Conservation (phyloP, 768 basidiomycete genomes). For the Tylopilus rubrobrunneus region DNA sequence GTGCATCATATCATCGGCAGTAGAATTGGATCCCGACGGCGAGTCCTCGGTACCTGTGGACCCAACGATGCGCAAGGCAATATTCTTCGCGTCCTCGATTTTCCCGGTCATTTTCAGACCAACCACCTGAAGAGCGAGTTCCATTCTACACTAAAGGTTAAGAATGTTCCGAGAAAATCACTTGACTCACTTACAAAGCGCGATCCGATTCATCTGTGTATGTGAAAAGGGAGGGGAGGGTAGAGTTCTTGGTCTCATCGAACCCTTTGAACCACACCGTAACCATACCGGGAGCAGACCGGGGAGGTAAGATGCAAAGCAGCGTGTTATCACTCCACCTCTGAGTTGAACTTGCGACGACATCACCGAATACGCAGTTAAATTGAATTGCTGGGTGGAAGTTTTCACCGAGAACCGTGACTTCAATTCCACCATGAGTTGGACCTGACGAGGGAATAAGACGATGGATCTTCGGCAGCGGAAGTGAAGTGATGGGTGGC, state of each 20-base stretch:
- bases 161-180: constrained; percentile 8
- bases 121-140: constrained; percentile 90
- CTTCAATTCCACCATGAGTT: constrained; percentile 89
- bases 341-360: constrained; percentile 77
- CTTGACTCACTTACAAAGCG: constrained; percentile 59
- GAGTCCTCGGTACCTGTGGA: constrained; percentile 55
- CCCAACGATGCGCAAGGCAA: constrained; percentile 90
- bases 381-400: constrained; percentile 74
- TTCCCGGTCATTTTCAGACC: constrained; percentile 96
- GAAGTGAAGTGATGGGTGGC: constrained; percentile 44
- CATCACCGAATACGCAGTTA: constrained; percentile 83
- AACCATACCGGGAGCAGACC: constrained; percentile 77
- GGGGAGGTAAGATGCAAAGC: constrained; percentile 86
- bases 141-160: constrained; percentile 61
- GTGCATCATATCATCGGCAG: constrained; percentile 50
- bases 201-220: constrained; percentile 90
- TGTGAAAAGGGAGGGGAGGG: constrained; percentile 68
- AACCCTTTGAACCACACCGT: constrained; percentile 86
- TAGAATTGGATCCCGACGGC: constrained; percentile 30
- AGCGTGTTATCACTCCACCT: constrained; percentile 92
- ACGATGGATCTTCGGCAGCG: constrained; percentile 74
- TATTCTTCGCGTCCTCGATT: constrained; percentile 88
- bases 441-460: constrained; percentile 83
- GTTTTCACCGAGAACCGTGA: constrained; percentile 89
- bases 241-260: constrained; percentile 52